Evolutionary conservation across 2,329 filamentous ascomycete genomes (phyloP).

Genomic region (Pseudocercospora cruenta): DNA sequence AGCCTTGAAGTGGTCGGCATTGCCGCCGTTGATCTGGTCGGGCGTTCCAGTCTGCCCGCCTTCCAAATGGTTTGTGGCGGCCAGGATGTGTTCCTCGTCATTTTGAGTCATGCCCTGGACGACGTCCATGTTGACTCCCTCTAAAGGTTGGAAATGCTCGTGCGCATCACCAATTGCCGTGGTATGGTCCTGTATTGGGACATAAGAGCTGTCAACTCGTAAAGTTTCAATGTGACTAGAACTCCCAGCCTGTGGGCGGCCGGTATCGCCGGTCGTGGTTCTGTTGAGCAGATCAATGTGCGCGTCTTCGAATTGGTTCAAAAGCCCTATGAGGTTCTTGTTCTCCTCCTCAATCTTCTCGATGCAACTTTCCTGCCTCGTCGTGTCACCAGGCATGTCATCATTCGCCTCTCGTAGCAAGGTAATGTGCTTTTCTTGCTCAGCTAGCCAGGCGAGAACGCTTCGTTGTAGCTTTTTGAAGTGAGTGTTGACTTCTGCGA

Average conservation of each 20-base stretch:
- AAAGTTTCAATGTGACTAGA: too few relatives aligned
- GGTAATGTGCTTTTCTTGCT: not conserved
- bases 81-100: not conserved
- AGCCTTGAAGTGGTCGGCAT: not conserved
- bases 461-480: not conserved
- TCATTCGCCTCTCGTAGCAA: not conserved
- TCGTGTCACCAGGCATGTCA: not conserved
- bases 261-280: not conserved
- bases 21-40: not conserved
- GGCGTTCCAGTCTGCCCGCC: too few relatives aligned
- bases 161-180: not conserved
- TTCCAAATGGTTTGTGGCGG: not conserved
- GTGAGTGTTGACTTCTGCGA: not conserved
- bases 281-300: not conserved
- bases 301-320: not conserved
- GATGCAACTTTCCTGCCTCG: not conserved
- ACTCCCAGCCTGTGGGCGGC: not conserved
- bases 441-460: not conserved
- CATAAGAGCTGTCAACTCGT: not conserved
- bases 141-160: not conserved
- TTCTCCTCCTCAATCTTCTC: not conserved
- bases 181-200: not conserved
- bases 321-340: not conserved
- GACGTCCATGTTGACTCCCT: not conserved
- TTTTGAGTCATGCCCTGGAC: not conserved